Conservation (phyloP, 2,329 filamentous ascomycete species). For the Zalaria sp. region DNA sequence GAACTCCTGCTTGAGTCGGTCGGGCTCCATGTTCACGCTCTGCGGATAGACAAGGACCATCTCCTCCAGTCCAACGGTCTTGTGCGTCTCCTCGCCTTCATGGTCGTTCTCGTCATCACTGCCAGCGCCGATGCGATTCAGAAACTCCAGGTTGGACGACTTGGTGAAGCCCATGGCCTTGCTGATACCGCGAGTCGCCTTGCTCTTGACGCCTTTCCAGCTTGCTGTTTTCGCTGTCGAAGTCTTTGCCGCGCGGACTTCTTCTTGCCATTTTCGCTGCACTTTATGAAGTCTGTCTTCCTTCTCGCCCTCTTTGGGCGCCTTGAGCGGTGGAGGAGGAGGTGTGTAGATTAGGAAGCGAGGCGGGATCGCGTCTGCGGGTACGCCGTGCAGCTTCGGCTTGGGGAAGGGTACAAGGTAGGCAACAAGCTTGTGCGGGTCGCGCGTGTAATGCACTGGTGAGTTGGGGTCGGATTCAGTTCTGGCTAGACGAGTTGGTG, state of each 20-base stretch:
- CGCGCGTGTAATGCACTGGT: slow-evolving; percentile 25
- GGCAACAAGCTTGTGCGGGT: slow-evolving; percentile 27
- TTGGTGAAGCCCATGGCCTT: slow-evolving; percentile 28
- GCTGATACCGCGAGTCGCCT: slow-evolving; percentile 24
- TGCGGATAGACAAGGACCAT: slow-evolving; percentile 27
- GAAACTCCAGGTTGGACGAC: slow-evolving; percentile 27
- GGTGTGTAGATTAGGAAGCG: slow-evolving; percentile 33
- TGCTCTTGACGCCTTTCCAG: slow-evolving; percentile 29
- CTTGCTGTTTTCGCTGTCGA: slow-evolving; percentile 24
- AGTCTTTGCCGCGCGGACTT: slow-evolving; percentile 28
- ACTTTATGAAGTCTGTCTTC: slow-evolving; percentile 28
- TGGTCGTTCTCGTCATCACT: slow-evolving; percentile 9
- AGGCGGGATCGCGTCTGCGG: slow-evolving; percentile 19
- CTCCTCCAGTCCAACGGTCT: slow-evolving; percentile 24
- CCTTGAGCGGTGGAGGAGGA: slow-evolving; percentile 25
- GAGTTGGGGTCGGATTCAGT: slow-evolving; percentile 13
- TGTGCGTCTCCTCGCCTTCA: slow-evolving; percentile 16
- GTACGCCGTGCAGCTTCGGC: slow-evolving; percentile 20
- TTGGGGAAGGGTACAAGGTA: slow-evolving; percentile 32
- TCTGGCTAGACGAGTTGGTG: background rate
- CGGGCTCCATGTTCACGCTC: slow-evolving; percentile 13
- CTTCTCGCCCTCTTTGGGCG: slow-evolving; percentile 26
- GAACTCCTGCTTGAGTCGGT: slow-evolving; percentile 26
- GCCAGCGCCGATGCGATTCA: slow-evolving; percentile 23
- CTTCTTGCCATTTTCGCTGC: slow-evolving; percentile 31